A percentile compares a stretch with the other conserved stretches of the same genome.
Conservation (phyloP, 148 eudicot genomes). For the Limonium bicolor region DNA sequence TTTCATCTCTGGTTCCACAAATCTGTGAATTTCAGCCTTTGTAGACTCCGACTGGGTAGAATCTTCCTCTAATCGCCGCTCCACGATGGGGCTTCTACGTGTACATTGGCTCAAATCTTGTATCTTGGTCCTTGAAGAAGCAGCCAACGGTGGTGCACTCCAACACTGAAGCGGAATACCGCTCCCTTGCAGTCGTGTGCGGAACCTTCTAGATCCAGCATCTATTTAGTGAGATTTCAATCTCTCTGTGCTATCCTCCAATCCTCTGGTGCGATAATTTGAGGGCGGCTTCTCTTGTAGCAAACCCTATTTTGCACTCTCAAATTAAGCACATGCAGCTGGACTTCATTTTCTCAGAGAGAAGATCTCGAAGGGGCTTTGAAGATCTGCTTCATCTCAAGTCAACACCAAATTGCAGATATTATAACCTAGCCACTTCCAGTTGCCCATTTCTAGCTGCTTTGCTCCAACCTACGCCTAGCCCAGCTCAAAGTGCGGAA, state of each 20-base stretch:
- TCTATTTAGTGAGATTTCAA: not conserved
- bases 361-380: not conserved
- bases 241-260: not conserved
- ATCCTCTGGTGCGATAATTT: not conserved
- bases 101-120: no score
- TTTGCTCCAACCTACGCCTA: no score
- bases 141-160: no score
- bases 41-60: no score
- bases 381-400: not conserved
- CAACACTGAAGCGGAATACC: not conserved
- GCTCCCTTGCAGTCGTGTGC: not conserved
- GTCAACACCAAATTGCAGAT: not conserved
- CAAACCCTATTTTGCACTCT: not conserved
- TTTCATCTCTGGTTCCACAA: no score
- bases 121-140: no score
- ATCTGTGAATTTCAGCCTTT: no score
- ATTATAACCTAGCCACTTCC: not conserved
- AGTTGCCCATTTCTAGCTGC: not conserved
- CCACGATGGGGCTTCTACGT: no score
- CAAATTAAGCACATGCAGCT: not conserved
- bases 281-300: not conserved
- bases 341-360: not conserved
- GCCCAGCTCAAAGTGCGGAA: no score
- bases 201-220: not conserved
- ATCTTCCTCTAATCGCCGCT: no score